Conservation (phyloP, 257 asterid genomes). For the Gardenia jasminoides region DNA sequence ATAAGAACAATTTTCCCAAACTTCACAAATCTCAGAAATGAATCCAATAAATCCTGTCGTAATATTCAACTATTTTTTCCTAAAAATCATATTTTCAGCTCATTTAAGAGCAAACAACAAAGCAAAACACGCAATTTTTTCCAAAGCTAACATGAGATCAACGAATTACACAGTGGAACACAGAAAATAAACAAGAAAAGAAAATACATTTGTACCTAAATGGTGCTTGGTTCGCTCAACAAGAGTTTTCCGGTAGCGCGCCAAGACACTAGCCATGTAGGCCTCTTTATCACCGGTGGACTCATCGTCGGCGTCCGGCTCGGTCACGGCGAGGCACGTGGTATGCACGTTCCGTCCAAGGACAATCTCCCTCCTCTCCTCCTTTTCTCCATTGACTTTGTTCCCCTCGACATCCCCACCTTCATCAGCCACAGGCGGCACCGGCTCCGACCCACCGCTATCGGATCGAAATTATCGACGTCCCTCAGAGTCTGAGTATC, state of each 20-base stretch:
- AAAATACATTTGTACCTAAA: constrained; percentile 48
- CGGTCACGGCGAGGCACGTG: constrained; percentile 75
- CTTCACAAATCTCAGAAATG: not conserved
- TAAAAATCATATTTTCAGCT: not conserved
- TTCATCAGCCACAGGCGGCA: constrained; percentile 51
- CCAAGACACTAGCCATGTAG: constrained; percentile 83
- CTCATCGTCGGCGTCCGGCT: constrained; percentile 93
- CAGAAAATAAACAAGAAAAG: not conserved
- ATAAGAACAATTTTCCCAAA: not conserved
- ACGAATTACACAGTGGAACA: not conserved
- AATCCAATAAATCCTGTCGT: not conserved
- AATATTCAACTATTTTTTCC: not conserved
- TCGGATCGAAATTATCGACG: constrained; percentile 45
- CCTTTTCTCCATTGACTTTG: constrained; percentile 20
- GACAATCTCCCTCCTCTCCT: constrained; percentile 57
- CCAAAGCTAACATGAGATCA: not conserved
- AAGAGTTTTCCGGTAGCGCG: constrained; percentile 82
- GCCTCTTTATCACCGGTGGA: constrained; percentile 98
- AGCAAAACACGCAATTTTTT: not conserved
- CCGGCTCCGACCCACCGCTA: constrained; percentile 49
- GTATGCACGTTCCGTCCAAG: constrained; percentile 86
- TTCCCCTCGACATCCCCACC: not conserved
- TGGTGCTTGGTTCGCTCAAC: constrained; percentile 82
- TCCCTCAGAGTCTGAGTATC: constrained; percentile 14
- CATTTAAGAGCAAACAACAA: not conserved